Evolutionary conservation across 768 basidiomycete species (phyloP), one percentile per base, ranked within the genome.

Genomic region (Boletus huronensis): DNA sequence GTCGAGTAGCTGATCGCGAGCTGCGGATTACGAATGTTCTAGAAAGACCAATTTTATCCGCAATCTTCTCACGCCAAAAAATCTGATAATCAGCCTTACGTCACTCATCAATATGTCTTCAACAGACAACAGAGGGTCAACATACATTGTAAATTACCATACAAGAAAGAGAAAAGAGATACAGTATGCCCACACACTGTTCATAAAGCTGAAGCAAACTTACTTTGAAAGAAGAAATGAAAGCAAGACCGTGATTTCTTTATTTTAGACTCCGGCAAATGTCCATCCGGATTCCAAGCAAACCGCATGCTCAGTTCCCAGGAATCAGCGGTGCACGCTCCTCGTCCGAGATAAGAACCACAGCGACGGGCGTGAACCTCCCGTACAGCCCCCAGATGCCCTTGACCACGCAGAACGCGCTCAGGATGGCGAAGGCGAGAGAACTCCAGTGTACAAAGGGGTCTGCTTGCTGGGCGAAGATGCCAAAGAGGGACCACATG

Each of bases 401-500:
- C 77, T 95, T 93, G 70, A 84, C 63, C 55, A 98, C 88, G 77
- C 90, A 93, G 57, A 96, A 71, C 58, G 93, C 78, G 28, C 91
- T 83, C 51, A 98, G 75, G 67, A 96, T 82, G 69, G 93, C 82
- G 64, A 93, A 93, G 3, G 72, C 91, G 52, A 98, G 81, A 13
- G 94, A 83, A 36, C 81, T 77, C 93, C 93, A 98, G 73, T 95
- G 93, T 61, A 98, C 84, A 74, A 98, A 95, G 31, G 63, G 54
- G 35, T 76, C 72, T 26, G 57, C 74, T 72, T 94, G 85, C 66
- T 90, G 82, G 26, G 80, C 84, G 64, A 90, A 98, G 75, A 98
- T 93, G 41, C 90, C 95, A 74, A 88, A 95, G 29, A 99, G 79
- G n/a, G 89, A 85, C 89, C 90, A 96, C 39, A 86, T 83, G 66